Percentiles rank a stretch among this genome's conserved stretches.
Conservation (phyloP, 345 rosid species). For the Moringa oleifera region DNA sequence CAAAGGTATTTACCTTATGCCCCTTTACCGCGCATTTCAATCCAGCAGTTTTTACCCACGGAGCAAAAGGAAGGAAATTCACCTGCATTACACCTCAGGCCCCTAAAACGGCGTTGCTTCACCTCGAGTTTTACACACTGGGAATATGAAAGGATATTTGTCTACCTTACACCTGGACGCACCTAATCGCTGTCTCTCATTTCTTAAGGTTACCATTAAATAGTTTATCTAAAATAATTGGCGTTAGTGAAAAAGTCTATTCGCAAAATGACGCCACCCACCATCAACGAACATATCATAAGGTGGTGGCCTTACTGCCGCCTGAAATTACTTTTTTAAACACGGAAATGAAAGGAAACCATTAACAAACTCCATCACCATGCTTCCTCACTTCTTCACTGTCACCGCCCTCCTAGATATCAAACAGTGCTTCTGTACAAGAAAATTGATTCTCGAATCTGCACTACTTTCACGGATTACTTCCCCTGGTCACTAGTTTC, state of each 20-base stretch:
- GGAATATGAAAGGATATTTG: no score
- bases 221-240: no score
- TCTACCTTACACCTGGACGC: no score
- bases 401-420: not conserved
- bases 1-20: no score
- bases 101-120: no score
- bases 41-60: no score
- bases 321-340: conserved; percentile 14
- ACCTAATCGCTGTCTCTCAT: no score
- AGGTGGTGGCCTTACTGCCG: conserved; percentile 20
- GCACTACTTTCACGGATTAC: not conserved
- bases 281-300: not conserved
- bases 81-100: no score
- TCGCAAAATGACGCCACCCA: not conserved
- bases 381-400: conserved; percentile 1
- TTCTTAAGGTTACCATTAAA: no score
- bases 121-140: no score
- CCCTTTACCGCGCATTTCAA: no score
- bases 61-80: no score
- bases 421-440: not conserved
- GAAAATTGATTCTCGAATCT: not conserved
- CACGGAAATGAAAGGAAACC: not conserved
- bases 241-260: not conserved
- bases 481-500: not conserved
- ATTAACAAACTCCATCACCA: not conserved